Evolutionary conservation across 495 filamentous ascomycete genomes (phyloP).

Genomic region (Trichoderma asperelloides): DNA sequence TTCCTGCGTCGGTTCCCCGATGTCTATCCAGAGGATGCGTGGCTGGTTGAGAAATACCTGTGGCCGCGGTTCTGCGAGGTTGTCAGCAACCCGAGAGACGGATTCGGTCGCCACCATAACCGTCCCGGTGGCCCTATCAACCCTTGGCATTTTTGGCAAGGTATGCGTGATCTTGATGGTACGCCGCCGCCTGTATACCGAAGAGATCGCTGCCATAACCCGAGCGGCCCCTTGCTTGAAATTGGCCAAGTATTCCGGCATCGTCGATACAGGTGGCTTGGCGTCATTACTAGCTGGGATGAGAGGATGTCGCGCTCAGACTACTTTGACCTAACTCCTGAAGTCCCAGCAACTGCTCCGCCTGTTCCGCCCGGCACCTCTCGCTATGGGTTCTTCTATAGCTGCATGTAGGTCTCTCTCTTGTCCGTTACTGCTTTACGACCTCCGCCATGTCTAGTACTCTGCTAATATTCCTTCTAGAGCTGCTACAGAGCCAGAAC

Average conservation of each 20-base stretch:
- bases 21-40: slow-evolving; percentile 60
- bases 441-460: neutral
- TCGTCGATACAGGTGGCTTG: slow-evolving; percentile 68
- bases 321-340: neutral
- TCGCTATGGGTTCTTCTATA: neutral
- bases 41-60: slow-evolving; percentile 56
- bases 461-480: neutral
- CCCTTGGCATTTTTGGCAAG: slow-evolving; percentile 40
- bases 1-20: slow-evolving; percentile 59
- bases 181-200: slow-evolving; percentile 46
- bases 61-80: slow-evolving; percentile 44
- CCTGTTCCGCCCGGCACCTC: neutral
- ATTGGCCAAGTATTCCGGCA: slow-evolving; percentile 84
- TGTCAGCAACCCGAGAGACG: slow-evolving; percentile 13
- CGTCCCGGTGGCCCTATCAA: slow-evolving; percentile 16
- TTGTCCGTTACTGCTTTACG: neutral
- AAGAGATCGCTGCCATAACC: slow-evolving; percentile 33
- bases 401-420: slow-evolving; percentile 47
- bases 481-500: slow-evolving; percentile 29
- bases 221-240: slow-evolving; percentile 48
- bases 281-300: slow-evolving; percentile 84
- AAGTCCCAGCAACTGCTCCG: neutral
- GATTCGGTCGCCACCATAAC: slow-evolving; percentile 7
- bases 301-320: slow-evolving; percentile 13
- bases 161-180: slow-evolving; percentile 52